Base-by-base conservation (phyloP, 805 yeast species). In the Clavispora santaluciae region DNA sequence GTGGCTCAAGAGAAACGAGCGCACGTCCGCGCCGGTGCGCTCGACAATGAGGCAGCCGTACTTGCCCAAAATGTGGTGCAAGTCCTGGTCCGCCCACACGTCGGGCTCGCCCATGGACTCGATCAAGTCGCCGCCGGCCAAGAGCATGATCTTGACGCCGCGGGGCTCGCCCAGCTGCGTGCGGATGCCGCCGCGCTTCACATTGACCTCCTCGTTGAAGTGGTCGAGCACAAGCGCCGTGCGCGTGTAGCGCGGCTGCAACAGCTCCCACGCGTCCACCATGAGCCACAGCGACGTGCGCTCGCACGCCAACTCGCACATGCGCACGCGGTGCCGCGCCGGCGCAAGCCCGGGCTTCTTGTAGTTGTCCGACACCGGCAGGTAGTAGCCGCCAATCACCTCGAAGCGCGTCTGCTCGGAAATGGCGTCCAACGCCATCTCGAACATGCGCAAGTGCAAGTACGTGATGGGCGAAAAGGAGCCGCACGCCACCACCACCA, bases 101-200 rank as follows among this genome's bases (percentile, higher is more conserved):
- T 91, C 93, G 17, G 99, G 98, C 64, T 93, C 99, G n/a, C 99
- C 99, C 98, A 93, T 93, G 33, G 95, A 83, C 62, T 93, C 99
- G 40, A 93, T 93, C 52, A 93, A 75, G 64, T 93, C 99, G 33
- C 99, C 99, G 38, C 99, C 99, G 0, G 99, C 99, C 30, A 93
- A 70, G 41, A 93, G 73, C 98, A 93, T 91, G 55, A 93, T 83
- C 60, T 91, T 91, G 40, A 86, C 96, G 18, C 96, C 96, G 42
- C 88, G 73, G 44, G 68, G 76, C 40, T 66, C 71, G 8, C 86
- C 86, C 33, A 72, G 67, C 5, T 73, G 69, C 8, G 79, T 78
- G 47, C 63, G 55, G 12, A 93, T 80, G 12, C 99, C 99, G 16
- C 95, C 90, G 42, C 95, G 70, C 58, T 85, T 86, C 45, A 89